Conservation (phyloP, 495 filamentous ascomycete species). For the Penicillium cosmopolitanum region DNA sequence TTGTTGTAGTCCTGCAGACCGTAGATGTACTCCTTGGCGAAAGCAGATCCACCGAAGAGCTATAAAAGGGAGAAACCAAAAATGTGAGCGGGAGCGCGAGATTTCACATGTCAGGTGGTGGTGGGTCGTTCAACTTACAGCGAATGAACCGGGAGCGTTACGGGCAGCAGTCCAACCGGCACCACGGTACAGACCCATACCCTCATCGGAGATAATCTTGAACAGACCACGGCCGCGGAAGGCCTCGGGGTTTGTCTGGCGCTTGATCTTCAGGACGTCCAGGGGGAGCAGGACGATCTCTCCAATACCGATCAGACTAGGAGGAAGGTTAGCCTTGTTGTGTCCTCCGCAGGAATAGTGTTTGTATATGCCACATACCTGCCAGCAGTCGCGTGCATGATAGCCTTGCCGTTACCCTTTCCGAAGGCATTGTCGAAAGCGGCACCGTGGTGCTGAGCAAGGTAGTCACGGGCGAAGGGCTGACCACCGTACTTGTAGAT, state of each 20-base stretch:
- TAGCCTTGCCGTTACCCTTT: slow-evolving; percentile 95
- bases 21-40: slow-evolving; percentile 95
- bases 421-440: slow-evolving; percentile 90
- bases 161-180: slow-evolving; percentile 97
- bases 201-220: slow-evolving; percentile 89
- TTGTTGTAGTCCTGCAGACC: slow-evolving; percentile 88
- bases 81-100: neutral
- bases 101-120: slow-evolving; percentile 10
- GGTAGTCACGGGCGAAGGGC: slow-evolving; percentile 91
- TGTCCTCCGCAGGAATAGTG: neutral
- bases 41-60: slow-evolving; percentile 98
- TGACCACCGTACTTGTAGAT: slow-evolving; percentile 99
- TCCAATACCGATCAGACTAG: slow-evolving; percentile 90
- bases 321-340: neutral
- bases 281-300: slow-evolving; percentile 95
- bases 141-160: slow-evolving; percentile 96
- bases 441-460: slow-evolving; percentile 76
- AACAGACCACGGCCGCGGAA: slow-evolving; percentile 93
- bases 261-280: slow-evolving; percentile 99
- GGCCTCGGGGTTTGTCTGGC: slow-evolving; percentile 97
- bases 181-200: slow-evolving; percentile 92
- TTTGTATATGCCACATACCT: slow-evolving; percentile 54
- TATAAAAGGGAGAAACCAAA: slow-evolving; percentile 35
- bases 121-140: slow-evolving; percentile 61
- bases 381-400: slow-evolving; percentile 96